A percentile compares a stretch with the other conserved stretches of the same genome.
These are phyloP conservation scores for Meyerozyma smithsonii DNA, from an alignment of 1,139 yeast genomes.

Conservation along the genomic window DNA sequence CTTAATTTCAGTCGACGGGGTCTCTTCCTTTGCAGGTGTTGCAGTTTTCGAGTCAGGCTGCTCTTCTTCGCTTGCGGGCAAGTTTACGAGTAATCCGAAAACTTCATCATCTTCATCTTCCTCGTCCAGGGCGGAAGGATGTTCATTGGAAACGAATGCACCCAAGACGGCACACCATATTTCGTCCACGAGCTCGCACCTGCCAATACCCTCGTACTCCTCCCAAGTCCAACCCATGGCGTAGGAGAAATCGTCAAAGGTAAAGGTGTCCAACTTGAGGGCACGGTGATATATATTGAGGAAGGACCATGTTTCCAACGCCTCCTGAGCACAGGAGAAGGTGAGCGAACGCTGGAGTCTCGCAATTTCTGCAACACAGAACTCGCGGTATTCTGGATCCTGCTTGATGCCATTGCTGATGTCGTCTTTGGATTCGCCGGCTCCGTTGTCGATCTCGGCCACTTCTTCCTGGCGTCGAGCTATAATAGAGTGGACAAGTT, in stretches of 20 bases:
- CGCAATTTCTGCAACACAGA: constrained; percentile 4
- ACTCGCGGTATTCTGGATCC: constrained; percentile 11
- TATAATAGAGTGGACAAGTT: constrained; percentile 9
- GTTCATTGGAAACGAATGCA: constrained; percentile 37
- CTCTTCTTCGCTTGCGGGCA: constrained; percentile 28
- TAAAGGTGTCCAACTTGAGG: constrained; percentile 61
- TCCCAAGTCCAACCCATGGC: constrained; percentile 55
- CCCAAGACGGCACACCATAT: constrained; percentile 63
- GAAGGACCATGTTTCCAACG: constrained; percentile 71
- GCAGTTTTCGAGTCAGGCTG: constrained; percentile 5
- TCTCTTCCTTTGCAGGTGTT: constrained; percentile 6
- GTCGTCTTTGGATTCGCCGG: constrained; percentile 21
- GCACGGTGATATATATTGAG: constrained; percentile 66
- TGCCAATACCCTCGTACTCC: constrained; percentile 36
- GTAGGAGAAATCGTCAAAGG: constrained; percentile 73
- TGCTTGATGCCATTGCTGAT: constrained; percentile 18
- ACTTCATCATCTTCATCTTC: constrained; percentile 25
- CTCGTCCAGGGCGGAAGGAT: constrained; percentile 22
- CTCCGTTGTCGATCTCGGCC: constrained; percentile 12
- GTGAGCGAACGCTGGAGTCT: constrained; percentile 19
- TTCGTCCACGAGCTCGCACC: constrained; percentile 61
- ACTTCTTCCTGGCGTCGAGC: not conserved
- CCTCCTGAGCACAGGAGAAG: constrained; percentile 28
- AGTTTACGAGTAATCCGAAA: constrained; percentile 33
- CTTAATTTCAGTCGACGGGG: constrained; percentile 8